Evolutionary conservation across 208 protist genomes (phyloP), one percentile per base, ranked within the genome.

Genomic region (Vickermania spadyakhi): DNA sequence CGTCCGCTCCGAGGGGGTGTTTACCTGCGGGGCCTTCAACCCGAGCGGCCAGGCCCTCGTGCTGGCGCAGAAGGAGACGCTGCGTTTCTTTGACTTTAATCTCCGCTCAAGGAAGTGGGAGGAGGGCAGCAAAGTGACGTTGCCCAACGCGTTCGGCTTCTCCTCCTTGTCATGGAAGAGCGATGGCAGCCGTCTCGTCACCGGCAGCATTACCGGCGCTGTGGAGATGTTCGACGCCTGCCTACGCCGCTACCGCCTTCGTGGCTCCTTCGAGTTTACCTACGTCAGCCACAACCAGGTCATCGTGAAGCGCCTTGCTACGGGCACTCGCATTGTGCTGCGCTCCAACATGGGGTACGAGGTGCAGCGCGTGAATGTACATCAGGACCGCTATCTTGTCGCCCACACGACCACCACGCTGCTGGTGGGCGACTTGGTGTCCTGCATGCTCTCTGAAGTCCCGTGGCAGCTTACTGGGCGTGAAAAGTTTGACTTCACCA

Each of bases 181-280:
- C 28, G 97, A 99, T 64, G 97, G 97, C 41, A 97, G 93, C 60
- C 82, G 94, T 25, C 73, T 99, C 41, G 82, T 89, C 23, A 87
- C 93, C 22, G 95, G 94, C 28, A 89, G 83, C 21, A 62, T 98
- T 31, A 91, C 83, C 42, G 97, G 97, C 23, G 86, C 86, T 21
- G 86, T 99, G 13, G 97, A 99, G 56, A 68, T 97, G 70, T 99
- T 96, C 75, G 97, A 99, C 69, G 86, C 96, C 14, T 98, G 96
- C 73, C 68, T 99, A 41, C 85, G 87, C 52, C 85, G 97, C 52
- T 96, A 97, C 65, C 81, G 89, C 26, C 84, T 98, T 68, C 90
- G 96, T 55, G 84, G 91, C 55, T 89, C 96, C 49, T 99, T 98
- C 74, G 96, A 99, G 79, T 97, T 99, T 72, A 98, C 96, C 52